Evolutionary conservation across 192 early-diverging fungal genomes (phyloP), one percentile per base, ranked within the genome.

Genomic region (Coemansia asiatica): DNA sequence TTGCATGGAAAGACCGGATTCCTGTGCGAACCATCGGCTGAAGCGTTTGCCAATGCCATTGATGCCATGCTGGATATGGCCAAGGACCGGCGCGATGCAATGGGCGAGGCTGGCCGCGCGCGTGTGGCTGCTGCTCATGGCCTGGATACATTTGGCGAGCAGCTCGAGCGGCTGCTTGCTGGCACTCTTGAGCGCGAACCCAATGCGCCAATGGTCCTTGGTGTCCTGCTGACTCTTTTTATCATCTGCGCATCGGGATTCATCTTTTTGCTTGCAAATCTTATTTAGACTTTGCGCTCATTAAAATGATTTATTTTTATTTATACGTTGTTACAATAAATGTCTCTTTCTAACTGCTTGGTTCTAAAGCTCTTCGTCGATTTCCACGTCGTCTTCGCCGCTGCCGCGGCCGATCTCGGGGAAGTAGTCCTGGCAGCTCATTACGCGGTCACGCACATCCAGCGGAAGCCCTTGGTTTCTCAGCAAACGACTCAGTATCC

Each of bases 1-100:
- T 63, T 78, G 31, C 72, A 95, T 58, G 85, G 78, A 0, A 72
- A 71, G 23, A 96, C 96, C 0, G 96, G 96, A 13, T 90, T 87
- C 33, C 71, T 98, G 63, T 85, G 94, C 54, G 67, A 82, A 46
- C 75, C 90, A 0, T 68, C 74, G 3, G 71, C 86, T 0, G 67
- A 81, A 3, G 79, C 67, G 56, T 95, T 94, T 86, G 86, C 90
- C 4, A 69, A 63, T 16, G 89, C 87, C 8, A 75, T 97, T 1
- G 62, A 44, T 10, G 57, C 65, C 25, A 26, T 94, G 23, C 68
- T 94, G 23, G 50, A 25, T 25, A 77, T 71, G 16, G 67, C 67
- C 38, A 67, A 67, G 15, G 57, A 23, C n/a, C 35, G 55, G 40
- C 46, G 59, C 59, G 56, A 26, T 56, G 64, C 13, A 6, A 90